A percentile compares a stretch with the other conserved stretches of the same genome.
phyloP scores from a whole-genome alignment of 1,284 basidiomycete genomes.

The Coniophora puteana region DNA sequence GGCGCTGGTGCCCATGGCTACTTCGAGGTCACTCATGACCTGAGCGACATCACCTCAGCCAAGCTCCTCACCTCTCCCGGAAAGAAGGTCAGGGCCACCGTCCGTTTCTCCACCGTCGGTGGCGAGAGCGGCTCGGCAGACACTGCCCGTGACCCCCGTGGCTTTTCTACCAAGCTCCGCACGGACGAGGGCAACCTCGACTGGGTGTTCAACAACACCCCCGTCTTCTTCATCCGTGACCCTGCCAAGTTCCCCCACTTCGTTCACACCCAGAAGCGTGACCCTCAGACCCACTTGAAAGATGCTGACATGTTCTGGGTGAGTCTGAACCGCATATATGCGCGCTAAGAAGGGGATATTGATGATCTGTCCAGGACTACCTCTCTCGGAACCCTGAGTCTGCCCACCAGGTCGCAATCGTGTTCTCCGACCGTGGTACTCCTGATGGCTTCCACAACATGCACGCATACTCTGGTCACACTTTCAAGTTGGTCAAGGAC shows the following conservation, averaged over 20 bases:
- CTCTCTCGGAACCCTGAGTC: conserved; percentile 44
- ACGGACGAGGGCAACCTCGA: conserved; percentile 45
- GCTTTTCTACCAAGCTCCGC: conserved; percentile 9
- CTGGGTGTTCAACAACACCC: conserved; percentile 42
- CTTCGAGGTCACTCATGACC: conserved; percentile 83
- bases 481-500: conserved; percentile 14
- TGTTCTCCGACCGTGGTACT: conserved; percentile 26
- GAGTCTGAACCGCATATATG: conserved; percentile 1
- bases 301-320: conserved; percentile 21
- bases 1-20: conserved; percentile 90
- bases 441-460: conserved; percentile 19
- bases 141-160: conserved; percentile 74
- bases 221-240: conserved; percentile 37
- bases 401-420: conserved; percentile 38
- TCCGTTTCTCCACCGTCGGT: conserved; percentile 86
- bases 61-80: conserved; percentile 70
- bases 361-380: conserved; percentile 34
- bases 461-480: conserved; percentile 17
- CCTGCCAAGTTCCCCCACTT: conserved; percentile 49
- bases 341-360: neutral
- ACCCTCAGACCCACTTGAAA: conserved; percentile 28
- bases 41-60: conserved; percentile 78
- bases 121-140: conserved; percentile 88
- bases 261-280: conserved; percentile 52
- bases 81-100: conserved; percentile 67